Conservation (phyloP, 768 basidiomycete genomes). For the Mycena chlorophos region DNA sequence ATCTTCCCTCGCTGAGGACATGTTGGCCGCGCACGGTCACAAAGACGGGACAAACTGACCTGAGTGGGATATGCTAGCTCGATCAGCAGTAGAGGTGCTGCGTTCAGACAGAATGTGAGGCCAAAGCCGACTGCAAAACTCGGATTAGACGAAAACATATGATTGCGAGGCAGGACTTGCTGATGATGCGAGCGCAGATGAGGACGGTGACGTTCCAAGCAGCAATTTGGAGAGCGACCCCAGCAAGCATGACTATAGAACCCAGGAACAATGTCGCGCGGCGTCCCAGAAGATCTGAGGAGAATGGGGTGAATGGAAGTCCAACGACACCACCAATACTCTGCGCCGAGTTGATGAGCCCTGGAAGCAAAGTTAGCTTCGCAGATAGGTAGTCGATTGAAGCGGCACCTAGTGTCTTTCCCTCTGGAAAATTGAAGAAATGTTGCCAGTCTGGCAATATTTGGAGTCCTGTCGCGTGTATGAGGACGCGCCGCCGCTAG, state of each 20-base stretch:
- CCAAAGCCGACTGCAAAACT: conserved; percentile 58
- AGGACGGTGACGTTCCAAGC: conserved; percentile 50
- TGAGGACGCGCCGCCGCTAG: conserved; percentile 17
- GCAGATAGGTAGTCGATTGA: not conserved
- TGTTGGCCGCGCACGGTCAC: not conserved
- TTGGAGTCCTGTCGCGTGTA: conserved; percentile 52
- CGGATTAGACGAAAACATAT: conserved; percentile 1
- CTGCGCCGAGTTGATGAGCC: conserved; percentile 67
- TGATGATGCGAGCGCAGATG: conserved; percentile 56
- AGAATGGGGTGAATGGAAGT: conserved; percentile 60
- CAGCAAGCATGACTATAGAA: conserved; percentile 62
- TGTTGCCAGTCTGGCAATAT: conserved; percentile 64
- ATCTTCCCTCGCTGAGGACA: conserved; percentile 49
- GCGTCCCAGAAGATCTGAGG: conserved; percentile 64
- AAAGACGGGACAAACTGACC: conserved; percentile 31
- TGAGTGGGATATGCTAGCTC: conserved; percentile 75
- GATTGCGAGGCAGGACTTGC: conserved; percentile 33
- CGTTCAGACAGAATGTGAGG: conserved; percentile 59
- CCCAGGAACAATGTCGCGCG: conserved; percentile 60
- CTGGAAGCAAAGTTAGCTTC: conserved; percentile 31
- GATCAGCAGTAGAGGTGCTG: conserved; percentile 62
- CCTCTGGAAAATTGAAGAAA: conserved; percentile 54
- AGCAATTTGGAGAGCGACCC: conserved; percentile 56
- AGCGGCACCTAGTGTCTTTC: conserved; percentile 47
- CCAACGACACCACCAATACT: conserved; percentile 55